Percentiles rank a stretch among this genome's conserved stretches.
Conservation (phyloP, 768 basidiomycete species). For the Epithele typhae region DNA sequence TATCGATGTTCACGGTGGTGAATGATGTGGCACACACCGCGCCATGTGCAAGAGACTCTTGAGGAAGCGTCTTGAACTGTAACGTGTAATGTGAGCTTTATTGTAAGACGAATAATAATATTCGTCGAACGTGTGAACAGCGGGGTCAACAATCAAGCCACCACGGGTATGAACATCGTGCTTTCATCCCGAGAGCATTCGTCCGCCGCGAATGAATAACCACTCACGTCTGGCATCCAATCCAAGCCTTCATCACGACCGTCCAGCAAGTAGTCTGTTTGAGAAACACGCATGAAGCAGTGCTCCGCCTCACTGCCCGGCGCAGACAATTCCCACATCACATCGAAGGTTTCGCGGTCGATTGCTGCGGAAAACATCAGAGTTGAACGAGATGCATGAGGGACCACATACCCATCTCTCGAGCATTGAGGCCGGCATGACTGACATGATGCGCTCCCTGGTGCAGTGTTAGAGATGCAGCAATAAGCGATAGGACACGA, state of each 20-base stretch:
- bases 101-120: too few species aligned
- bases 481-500: neutral
- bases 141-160: too few species aligned
- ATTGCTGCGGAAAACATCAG: conserved; percentile 38
- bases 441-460: conserved; percentile 83
- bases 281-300: conserved; percentile 59
- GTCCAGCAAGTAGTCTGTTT: conserved; percentile 54
- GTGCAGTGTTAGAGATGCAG: neutral
- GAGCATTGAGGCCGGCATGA: conserved; percentile 43
- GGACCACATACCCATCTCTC: conserved; percentile 46
- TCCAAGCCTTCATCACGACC: conserved; percentile 31
- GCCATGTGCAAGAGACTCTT: conserved; percentile 36
- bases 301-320: conserved; percentile 50
- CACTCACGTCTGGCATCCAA: conserved; percentile 31
- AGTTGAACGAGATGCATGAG: neutral
- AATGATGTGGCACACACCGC: conserved; percentile 53
- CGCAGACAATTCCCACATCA: conserved; percentile 69
- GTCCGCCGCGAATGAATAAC: too few species aligned
- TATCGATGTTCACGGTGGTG: conserved; percentile 66
- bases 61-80: conserved; percentile 39
- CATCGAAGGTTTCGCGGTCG: conserved; percentile 70
- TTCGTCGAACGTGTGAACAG: too few species aligned
- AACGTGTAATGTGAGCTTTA: too few species aligned
- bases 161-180: too few species aligned
- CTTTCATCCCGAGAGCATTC: too few species aligned